These are phyloP conservation scores for Monosporozyma siamensis DNA, from an alignment of 805 yeast genomes.

Conservation along the genomic window DNA sequence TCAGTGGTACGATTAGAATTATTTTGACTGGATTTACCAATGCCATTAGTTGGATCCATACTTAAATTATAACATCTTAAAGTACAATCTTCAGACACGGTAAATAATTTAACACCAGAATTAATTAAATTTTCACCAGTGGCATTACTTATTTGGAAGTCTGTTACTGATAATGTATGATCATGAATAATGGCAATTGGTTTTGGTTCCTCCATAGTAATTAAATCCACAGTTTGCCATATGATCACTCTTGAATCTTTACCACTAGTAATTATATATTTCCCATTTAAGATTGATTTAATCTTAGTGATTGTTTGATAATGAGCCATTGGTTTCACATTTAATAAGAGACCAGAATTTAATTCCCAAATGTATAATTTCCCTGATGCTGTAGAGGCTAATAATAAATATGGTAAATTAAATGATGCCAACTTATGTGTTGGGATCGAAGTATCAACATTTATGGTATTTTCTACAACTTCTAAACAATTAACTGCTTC, in stretches of 20 bases:
- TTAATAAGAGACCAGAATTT: conserved; percentile 60
- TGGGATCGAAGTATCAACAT: too few species aligned
- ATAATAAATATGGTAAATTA: conserved; percentile 61
- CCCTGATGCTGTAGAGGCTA: conserved; percentile 49
- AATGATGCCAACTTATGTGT: conserved; percentile 32
- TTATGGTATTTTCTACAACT: conserved; percentile 5
- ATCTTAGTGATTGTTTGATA: conserved; percentile 64
- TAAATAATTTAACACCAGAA: conserved; percentile 52
- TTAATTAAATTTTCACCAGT: conserved; percentile 26
- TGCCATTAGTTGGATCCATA: conserved; percentile 13
- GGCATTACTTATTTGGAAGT: conserved; percentile 38
- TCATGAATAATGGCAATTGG: conserved; percentile 55
- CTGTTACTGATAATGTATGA: conserved; percentile 40
- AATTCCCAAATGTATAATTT: conserved; percentile 80
- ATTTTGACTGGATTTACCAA: neutral
- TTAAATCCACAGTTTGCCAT: conserved; percentile 62
- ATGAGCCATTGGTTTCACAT: conserved; percentile 66
- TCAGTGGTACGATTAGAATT: conserved; percentile 2
- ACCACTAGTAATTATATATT: conserved; percentile 66
- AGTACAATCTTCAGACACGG: conserved; percentile 68
- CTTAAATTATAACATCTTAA: conserved; percentile 57
- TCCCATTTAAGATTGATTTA: conserved; percentile 51
- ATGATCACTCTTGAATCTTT: conserved; percentile 69
- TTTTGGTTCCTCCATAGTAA: conserved; percentile 34
- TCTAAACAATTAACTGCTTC: conserved; percentile 52